Percentiles rank a stretch among this genome's conserved stretches.
Conservation (phyloP, 2,329 filamentous ascomycete species). For the Botrytis sinoallii region DNA sequence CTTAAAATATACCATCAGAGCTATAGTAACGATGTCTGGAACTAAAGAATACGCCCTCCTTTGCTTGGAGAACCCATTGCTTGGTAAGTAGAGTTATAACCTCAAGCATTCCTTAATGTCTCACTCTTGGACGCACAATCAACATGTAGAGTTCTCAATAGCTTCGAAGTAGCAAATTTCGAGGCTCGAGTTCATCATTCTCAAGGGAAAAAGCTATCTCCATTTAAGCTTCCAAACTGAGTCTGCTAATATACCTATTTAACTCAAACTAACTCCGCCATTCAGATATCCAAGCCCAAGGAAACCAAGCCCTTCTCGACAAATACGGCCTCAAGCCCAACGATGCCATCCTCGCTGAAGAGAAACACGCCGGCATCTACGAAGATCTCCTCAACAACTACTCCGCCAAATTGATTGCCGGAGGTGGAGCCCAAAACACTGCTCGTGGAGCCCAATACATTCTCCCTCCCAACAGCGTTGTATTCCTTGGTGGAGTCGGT, state of each 20-base stretch:
- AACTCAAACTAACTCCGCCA: constrained; percentile 2
- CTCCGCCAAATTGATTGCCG: constrained; percentile 90
- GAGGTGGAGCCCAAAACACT: constrained; percentile 96
- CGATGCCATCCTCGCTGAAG: constrained; percentile 94
- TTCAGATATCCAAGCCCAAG: constrained; percentile 84
- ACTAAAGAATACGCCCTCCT: constrained; percentile 82
- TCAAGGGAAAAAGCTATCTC: background rate
- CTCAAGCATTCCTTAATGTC: background rate
- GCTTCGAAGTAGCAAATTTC: background rate
- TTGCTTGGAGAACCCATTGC: constrained; percentile 94
- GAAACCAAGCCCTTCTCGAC: constrained; percentile 77
- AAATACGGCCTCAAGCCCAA: constrained; percentile 95
- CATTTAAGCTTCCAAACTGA: background rate
- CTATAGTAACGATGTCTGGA: constrained; percentile 60
- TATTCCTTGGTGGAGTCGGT: constrained; percentile 91
- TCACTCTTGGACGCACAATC: background rate
- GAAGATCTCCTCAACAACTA: constrained; percentile 92
- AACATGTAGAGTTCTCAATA: background rate
- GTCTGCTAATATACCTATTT: background rate
- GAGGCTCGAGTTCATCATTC: background rate
- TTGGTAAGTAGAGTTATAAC: constrained; percentile 58
- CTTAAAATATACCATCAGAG: constrained; percentile 20
- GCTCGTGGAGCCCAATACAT: constrained; percentile 96
- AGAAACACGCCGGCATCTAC: constrained; percentile 84
- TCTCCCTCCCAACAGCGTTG: constrained; percentile 81